Conservation (phyloP, 441 rosid genomes). For the Adansonia rubrostipa region DNA sequence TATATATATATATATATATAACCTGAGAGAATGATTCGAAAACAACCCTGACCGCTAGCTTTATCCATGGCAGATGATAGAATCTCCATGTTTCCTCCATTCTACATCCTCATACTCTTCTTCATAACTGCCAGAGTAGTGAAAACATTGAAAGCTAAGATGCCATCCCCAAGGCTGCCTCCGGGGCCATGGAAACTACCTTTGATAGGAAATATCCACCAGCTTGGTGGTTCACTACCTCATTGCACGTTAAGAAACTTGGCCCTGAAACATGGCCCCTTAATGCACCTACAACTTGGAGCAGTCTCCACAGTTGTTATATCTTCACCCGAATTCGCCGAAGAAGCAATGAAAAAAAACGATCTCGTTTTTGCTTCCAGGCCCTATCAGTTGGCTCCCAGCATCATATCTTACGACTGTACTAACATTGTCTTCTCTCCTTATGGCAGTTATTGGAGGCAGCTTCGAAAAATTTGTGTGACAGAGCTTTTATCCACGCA, state of each 20-base stretch:
- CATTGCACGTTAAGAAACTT: constrained; percentile 35
- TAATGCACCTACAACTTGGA: constrained; percentile 50
- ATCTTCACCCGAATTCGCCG: constrained; percentile 48
- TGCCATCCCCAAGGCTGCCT: not conserved
- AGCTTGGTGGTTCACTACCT: constrained; percentile 29
- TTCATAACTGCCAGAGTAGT: not conserved
- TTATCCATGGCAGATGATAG: not conserved
- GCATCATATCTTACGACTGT: constrained; percentile 24
- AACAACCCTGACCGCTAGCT: not conserved
- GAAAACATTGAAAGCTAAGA: not conserved
- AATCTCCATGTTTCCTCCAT: not conserved
- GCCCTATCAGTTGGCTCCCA: not conserved
- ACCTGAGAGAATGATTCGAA: not conserved
- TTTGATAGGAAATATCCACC: not conserved
- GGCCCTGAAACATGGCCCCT: constrained; percentile 43
- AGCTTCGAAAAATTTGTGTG: constrained; percentile 35
- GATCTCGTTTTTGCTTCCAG: constrained; percentile 40
- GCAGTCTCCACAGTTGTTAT: constrained; percentile 34
- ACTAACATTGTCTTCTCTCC: constrained; percentile 34
- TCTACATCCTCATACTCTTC: not conserved
- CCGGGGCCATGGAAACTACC: constrained; percentile 15
- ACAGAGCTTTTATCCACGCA: constrained; percentile 33
- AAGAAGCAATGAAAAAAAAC: constrained; percentile 44
- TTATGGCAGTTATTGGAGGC: constrained; percentile 42
- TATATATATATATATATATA: not conserved